A percentile compares a stretch with the other conserved stretches of the same genome.
Conservation (phyloP, 2,329 filamentous ascomycete genomes). For the Colletotrichum musae region DNA sequence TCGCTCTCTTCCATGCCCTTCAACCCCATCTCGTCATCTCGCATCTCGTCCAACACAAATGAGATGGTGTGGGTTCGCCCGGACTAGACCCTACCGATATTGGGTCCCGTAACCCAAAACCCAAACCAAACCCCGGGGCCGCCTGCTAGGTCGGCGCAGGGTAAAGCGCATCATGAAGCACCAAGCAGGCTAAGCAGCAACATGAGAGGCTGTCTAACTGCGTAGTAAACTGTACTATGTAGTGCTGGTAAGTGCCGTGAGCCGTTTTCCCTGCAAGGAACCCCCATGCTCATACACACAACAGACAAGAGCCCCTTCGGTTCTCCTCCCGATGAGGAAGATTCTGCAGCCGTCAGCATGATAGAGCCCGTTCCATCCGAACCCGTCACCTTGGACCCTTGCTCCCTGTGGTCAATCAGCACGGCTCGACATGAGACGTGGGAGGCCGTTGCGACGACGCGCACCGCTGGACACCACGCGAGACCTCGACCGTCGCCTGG, state of each 20-base stretch:
- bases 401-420: slow-evolving; percentile 26
- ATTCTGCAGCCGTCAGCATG: too few relatives aligned
- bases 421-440: slow-evolving; percentile 30
- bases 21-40: slow-evolving; percentile 17
- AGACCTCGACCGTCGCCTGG: slow-evolving; percentile 1
- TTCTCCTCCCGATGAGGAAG: too few relatives aligned
- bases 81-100: slow-evolving; percentile 10
- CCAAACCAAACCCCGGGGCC: not conserved
- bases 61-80: not conserved
- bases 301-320: too few relatives aligned
- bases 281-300: not conserved
- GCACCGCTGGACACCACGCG: slow-evolving; percentile 4
- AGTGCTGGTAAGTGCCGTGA: too few relatives aligned
- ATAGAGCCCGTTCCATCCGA: slow-evolving; percentile 16
- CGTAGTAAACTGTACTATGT: too few relatives aligned
- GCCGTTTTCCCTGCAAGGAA: not conserved
- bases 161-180: not conserved
- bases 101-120: not conserved
- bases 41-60: slow-evolving; percentile 1
- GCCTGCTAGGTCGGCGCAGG: not conserved
- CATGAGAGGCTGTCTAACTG: not conserved
- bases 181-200: too few relatives aligned
- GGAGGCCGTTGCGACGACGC: slow-evolving; percentile 30
- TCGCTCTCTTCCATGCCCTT: slow-evolving; percentile 17
- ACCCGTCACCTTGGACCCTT: not conserved